Conservation (phyloP, 225 moss, liverwort and hornwort species). For the Bryoerythrophyllum caledonicum region DNA sequence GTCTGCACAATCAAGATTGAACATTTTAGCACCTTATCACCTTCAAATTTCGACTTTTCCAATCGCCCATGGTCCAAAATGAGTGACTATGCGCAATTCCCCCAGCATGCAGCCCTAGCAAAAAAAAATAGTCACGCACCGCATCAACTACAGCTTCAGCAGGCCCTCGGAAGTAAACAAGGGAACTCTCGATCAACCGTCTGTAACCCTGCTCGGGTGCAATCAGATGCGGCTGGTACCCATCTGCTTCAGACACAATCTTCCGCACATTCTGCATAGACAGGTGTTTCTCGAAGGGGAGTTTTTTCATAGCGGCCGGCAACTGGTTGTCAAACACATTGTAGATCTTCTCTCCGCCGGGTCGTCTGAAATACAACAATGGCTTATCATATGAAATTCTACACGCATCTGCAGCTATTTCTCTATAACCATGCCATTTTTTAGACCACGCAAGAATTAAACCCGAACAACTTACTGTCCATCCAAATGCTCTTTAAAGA, state of each 20-base stretch:
- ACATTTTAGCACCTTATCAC: not conserved
- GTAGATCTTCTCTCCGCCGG: slow-evolving; percentile 70
- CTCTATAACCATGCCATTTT: not conserved
- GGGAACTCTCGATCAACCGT: slow-evolving; percentile 60
- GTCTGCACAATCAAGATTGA: slow-evolving; percentile 49
- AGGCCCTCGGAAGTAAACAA: slow-evolving; percentile 57
- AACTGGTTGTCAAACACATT: slow-evolving; percentile 62
- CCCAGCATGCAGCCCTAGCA: not conserved
- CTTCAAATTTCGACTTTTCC: not conserved
- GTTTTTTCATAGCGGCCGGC: slow-evolving; percentile 69
- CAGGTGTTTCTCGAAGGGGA: slow-evolving; percentile 62
- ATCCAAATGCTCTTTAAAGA: slow-evolving; percentile 72
- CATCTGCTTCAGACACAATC: slow-evolving; percentile 69
- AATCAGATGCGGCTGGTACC: slow-evolving; percentile 74
- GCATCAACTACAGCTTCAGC: slow-evolving; percentile 69
- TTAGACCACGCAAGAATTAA: not conserved
- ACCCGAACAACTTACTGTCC: slow-evolving; percentile 48
- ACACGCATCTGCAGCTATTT: not conserved
- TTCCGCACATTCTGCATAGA: slow-evolving; percentile 67
- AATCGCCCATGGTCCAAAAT: not conserved
- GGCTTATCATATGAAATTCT: not conserved
- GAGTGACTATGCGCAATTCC: no score
- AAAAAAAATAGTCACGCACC: slow-evolving; percentile 32
- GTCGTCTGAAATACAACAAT: slow-evolving; percentile 41
- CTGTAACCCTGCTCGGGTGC: slow-evolving; percentile 74